phyloP scores from a whole-genome alignment of 148 eudicot genomes.

The Pharnaceum exiguum region DNA sequence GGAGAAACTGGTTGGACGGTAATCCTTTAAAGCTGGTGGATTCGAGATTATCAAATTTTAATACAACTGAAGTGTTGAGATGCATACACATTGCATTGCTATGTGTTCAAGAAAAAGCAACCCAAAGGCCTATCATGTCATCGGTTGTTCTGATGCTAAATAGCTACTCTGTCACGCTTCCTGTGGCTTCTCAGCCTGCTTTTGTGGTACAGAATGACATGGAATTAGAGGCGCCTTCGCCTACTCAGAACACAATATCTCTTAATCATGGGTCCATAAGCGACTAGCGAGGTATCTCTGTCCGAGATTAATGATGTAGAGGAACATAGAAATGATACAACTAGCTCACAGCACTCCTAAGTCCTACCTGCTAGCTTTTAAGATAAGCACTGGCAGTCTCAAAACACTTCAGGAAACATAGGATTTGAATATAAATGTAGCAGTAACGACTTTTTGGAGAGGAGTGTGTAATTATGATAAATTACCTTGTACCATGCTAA shows the following conservation, averaged over 20 bases:
- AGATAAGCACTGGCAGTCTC: too few species aligned
- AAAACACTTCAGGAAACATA: too few species aligned
- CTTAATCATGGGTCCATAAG: not conserved
- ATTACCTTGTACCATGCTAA: too few species aligned
- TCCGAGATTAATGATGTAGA: too few species aligned
- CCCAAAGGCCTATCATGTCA: slow-evolving; percentile 32
- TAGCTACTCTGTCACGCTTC: slow-evolving; percentile 11
- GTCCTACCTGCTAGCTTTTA: too few species aligned
- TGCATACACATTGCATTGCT: slow-evolving; percentile 27
- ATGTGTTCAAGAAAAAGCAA: slow-evolving; percentile 31
- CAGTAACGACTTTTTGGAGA: too few species aligned
- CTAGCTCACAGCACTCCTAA: too few species aligned
- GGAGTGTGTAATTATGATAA: too few species aligned
- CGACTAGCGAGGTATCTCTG: too few species aligned
- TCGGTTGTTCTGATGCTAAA: slow-evolving; percentile 25
- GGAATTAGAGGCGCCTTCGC: not conserved
- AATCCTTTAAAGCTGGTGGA: slow-evolving; percentile 14
- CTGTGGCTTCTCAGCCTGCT: slow-evolving; percentile 14
- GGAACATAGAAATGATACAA: too few species aligned
- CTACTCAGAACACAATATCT: not conserved
- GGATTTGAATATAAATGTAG: too few species aligned
- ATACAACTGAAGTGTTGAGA: slow-evolving; percentile 15
- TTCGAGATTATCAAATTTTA: not conserved
- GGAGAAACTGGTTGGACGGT: slow-evolving; percentile 37
- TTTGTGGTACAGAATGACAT: not conserved